Evolutionary conservation across 2,329 filamentous ascomycete genomes (phyloP).

Genomic region (Fusarium nanum): DNA sequence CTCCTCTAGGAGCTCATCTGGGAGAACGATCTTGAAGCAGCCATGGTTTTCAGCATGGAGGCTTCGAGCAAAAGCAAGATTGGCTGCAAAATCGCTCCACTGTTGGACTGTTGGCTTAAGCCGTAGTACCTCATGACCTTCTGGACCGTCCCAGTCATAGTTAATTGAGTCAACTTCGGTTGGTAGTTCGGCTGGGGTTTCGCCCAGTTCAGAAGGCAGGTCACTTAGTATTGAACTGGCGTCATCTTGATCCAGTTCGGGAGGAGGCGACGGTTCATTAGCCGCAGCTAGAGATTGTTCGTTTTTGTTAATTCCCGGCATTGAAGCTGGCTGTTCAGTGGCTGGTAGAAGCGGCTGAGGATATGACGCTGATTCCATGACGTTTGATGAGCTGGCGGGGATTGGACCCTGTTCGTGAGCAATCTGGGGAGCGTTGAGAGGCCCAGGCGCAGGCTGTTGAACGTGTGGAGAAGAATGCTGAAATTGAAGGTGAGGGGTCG

Average conservation of each 20-base stretch:
- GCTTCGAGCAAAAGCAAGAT: constrained; percentile 50
- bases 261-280: neutral
- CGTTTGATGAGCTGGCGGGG: constrained; percentile 35
- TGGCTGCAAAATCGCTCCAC: constrained; percentile 53
- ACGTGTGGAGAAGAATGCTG: constrained; percentile 20
- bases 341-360: constrained; percentile 14
- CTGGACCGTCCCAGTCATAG: constrained; percentile 49
- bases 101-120: constrained; percentile 51
- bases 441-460: constrained; percentile 11
- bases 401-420: constrained; percentile 30
- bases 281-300: constrained; percentile 11
- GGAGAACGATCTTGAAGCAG: constrained; percentile 55
- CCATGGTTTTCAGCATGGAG: constrained; percentile 51
- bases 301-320: neutral
- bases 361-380: constrained; percentile 34
- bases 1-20: constrained; percentile 47
- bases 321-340: constrained; percentile 2
- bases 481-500: constrained; percentile 17
- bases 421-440: constrained; percentile 16
- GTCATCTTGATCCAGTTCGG: constrained; percentile 24
- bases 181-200: constrained; percentile 35
- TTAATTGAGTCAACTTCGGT: constrained; percentile 49
- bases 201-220: constrained; percentile 19
- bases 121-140: constrained; percentile 49
- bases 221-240: constrained; percentile 46